Base-by-base conservation (phyloP, 1,284 basidiomycete genomes). In the Ceratorhiza oryzae-sativae region DNA sequence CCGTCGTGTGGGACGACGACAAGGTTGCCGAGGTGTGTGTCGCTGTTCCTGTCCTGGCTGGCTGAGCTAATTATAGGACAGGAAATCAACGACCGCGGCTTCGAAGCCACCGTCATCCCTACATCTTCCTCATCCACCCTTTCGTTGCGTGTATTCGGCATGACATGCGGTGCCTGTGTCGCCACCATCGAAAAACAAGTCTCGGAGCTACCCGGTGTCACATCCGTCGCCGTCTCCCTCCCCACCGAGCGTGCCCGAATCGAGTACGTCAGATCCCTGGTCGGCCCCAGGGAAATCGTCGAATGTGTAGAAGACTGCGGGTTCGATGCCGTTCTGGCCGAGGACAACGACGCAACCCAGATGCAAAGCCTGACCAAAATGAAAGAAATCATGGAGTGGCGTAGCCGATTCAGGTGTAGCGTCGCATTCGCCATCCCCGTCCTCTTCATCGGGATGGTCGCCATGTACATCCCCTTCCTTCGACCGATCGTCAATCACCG, bases 61-160 rank as follows among this genome's bases (percentile, higher is more conserved):
- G n/a, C n/a, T n/a, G n/a, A 23, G n/a, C 55, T 34, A 53, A 39
- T 63, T 20, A 67, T 42, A 58, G 23, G 45, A 1, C 80, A 94
- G 88, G 94, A 94, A 86, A 94, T 97, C 75, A 90, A 90, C 18
- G 94, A 97, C 81, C 91, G 95, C 62, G 95, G 95, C 15, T 97
- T 97, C 78, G 95, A 95, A 79, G 93, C 95, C 0, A 86, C 89
- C 0, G 82, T 88, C 72, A 88, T 95, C 59, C 88, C 89, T 0
- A 83, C 86, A 3, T 79, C 84, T 49, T 85, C 86, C 30, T 83
- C 86, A 9, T 91, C 94, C 76, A 84, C 83, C 0, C 84, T 93
- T 60, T 88, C 86, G 10, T 85, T 97, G 34, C 88, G 88, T 36
- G 86, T 97, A 77, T 96, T 91, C 78, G 95, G 95, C 76, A 96